Conservation (phyloP, 176 grass and related monocot species). For the Avena atlantica region DNA sequence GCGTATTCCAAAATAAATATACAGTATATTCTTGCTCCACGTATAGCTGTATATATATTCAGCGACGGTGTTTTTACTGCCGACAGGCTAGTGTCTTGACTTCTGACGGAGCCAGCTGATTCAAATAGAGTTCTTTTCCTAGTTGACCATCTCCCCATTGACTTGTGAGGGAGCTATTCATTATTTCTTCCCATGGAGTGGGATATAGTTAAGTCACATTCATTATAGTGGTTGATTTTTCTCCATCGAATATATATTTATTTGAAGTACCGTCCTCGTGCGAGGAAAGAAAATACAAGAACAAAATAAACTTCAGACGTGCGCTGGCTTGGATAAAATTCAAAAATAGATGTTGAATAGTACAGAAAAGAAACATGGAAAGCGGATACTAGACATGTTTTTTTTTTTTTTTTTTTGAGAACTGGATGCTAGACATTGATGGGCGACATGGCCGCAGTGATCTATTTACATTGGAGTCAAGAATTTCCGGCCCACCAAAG, state of each 20-base stretch:
- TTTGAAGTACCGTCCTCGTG: neutral
- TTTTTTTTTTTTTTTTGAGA: too few species aligned
- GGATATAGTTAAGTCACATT: neutral
- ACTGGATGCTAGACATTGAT: too few species aligned
- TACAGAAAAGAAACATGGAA: too few species aligned
- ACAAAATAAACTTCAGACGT: neutral
- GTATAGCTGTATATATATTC: neutral
- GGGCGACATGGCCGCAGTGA: too few species aligned
- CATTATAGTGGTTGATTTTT: neutral
- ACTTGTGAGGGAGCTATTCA: neutral
- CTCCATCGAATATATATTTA: neutral
- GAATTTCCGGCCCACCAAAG: too few species aligned
- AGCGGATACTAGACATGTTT: too few species aligned
- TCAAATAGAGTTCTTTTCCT: neutral
- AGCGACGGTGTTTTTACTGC: neutral
- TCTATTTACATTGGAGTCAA: too few species aligned
- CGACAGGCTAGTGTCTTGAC: neutral
- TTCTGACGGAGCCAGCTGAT: neutral
- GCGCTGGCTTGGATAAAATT: too few species aligned
- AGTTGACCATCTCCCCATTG: neutral
- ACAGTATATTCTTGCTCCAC: neutral
- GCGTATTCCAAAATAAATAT: neutral
- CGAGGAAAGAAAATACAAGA: neutral
- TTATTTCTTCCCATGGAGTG: neutral
- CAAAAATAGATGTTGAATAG: too few species aligned